Conservation (phyloP, 257 asterid genomes). For the Salvia splendens region DNA sequence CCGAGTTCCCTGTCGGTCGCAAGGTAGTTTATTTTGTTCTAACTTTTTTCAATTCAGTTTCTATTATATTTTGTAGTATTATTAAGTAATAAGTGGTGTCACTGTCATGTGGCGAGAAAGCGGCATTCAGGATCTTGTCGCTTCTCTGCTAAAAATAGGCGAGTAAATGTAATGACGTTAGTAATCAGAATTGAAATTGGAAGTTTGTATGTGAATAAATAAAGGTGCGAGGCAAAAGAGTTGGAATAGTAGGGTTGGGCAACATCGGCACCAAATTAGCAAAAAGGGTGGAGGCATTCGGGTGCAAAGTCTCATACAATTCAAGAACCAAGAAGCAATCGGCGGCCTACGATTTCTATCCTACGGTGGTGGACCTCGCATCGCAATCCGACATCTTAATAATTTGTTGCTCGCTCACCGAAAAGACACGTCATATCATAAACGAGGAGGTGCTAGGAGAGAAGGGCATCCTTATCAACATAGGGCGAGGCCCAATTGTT, state of each 20-base stretch:
- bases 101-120: too few relatives aligned
- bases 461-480: conserved; percentile 38
- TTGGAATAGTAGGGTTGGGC: conserved; percentile 27
- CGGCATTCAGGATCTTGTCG: too few relatives aligned
- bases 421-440: conserved; percentile 37
- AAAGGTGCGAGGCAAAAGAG: conserved; percentile 14
- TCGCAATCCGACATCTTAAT: conserved; percentile 33
- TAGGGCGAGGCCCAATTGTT: conserved; percentile 38
- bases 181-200: too few relatives aligned
- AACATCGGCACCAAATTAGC: conserved; percentile 29
- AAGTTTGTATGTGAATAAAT: too few relatives aligned
- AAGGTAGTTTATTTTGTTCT: background rate
- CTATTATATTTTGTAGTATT: too few relatives aligned
- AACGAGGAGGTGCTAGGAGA: conserved; percentile 41
- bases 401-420: conserved; percentile 33
- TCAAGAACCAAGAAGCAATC: conserved; percentile 39
- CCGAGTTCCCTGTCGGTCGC: background rate
- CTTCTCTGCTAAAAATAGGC: background rate
- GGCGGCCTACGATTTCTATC: conserved; percentile 25
- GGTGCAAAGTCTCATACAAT: conserved; percentile 45
- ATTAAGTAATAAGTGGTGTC: too few relatives aligned
- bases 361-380: conserved; percentile 32
- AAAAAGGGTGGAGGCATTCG: conserved; percentile 33
- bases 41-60: too few relatives aligned
- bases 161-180: background rate